Evolutionary conservation across 2,329 filamentous ascomycete genomes (phyloP), one percentile per base, ranked within the genome.

Genomic region (Cladosporium oxysporum): DNA sequence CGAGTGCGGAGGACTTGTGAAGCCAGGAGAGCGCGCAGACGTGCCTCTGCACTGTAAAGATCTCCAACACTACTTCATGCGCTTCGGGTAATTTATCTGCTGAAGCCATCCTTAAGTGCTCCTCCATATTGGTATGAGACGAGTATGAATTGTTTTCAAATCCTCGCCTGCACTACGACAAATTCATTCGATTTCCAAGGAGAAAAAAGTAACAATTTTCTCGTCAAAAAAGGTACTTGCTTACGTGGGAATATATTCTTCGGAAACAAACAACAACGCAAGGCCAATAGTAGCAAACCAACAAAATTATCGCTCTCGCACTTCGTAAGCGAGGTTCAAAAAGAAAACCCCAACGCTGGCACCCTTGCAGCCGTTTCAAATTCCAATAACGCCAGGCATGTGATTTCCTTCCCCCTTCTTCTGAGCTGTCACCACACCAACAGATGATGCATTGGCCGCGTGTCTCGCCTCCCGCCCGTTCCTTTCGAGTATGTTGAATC

Each of bases 161-260:
- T 8, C 11, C 5, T 47, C 1, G 41, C 41, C 7, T 1, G 5
- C 21, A 2, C 1, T 12, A 5, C 8, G 41, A 12, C 11, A 2
- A n/a, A 5, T 1, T 3, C 8, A 5, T 8, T n/a, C n/a, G 5
- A 4, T 47, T 21, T 18, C n/a, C n/a, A 47, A 12, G 41, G 6
- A 21, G 8, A 21, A 47, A 47, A 47, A 47, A 21, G n/a, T 21
- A 44, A 44, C 41, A 23, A 26, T 26, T 47, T 47, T 21, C 41
- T 47, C n/a, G n/a, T 47, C 41, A 18, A 47, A 55, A 55, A 55
- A 31, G 29, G 28, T 55, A 31, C 52, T 55, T 58, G 55, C 55
- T 58, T 58, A 41, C 55, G 12, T 58, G 55, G 55, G 55, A 35
- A 41, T 58, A 58, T 58, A 58, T 58, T 29, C 11, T 28, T 18